Evolutionary conservation across 2,329 filamentous ascomycete species (phyloP).

Genomic region (Emmonsia crescens): DNA sequence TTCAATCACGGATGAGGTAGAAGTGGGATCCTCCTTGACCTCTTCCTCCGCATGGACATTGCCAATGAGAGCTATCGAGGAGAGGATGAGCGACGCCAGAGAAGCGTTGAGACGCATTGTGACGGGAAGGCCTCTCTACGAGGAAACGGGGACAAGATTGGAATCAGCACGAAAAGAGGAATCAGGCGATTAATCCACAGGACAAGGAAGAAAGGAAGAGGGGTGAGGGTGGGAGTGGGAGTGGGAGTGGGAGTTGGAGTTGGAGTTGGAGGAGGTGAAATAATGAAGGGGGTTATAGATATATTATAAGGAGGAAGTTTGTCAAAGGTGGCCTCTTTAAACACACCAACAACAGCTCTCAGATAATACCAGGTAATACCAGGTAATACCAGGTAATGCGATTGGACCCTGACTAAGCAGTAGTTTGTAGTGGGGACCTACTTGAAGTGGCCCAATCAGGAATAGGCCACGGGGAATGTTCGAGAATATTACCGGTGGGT

Average conservation of each 20-base stretch:
- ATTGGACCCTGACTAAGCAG: too few species aligned
- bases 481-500: not conserved
- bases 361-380: too few species aligned
- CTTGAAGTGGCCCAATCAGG: too few species aligned
- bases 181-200: conserved; percentile 12
- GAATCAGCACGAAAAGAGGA: conserved; percentile 9
- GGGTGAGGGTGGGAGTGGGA: conserved; percentile 8
- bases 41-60: conserved; percentile 59
- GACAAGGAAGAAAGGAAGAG: conserved; percentile 12
- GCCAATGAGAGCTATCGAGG: conserved; percentile 56
- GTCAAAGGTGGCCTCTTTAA: conserved; percentile 36
- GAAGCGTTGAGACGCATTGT: conserved; percentile 78
- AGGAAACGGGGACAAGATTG: conserved; percentile 8
- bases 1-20: conserved; percentile 44
- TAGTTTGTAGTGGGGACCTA: too few species aligned
- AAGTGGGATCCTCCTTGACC: conserved; percentile 50
- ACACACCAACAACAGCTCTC: not conserved
- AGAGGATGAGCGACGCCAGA: conserved; percentile 58
- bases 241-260: too few species aligned
- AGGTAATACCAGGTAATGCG: not conserved
- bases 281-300: not conserved
- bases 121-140: conserved; percentile 22
- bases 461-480: not conserved
- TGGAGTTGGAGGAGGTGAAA: too few species aligned
- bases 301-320: conserved; percentile 11